These are phyloP conservation scores for Xerocomus brunneocitrinus DNA, from an alignment of 768 basidiomycete genomes.

Conservation along the genomic window DNA sequence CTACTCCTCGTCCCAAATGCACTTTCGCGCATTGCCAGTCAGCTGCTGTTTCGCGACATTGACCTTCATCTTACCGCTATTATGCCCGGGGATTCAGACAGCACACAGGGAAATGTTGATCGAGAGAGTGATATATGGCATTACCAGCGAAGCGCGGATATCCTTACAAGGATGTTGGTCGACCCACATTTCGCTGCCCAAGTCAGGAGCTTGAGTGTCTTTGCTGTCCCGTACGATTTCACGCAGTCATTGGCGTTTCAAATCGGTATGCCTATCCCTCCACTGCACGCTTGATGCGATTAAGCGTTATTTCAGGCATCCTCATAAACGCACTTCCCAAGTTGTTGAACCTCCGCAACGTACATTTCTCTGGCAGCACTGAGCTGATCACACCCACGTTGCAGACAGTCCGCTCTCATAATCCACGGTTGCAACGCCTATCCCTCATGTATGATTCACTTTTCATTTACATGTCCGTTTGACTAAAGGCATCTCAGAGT, in stretches of 20 bases:
- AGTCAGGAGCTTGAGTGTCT: slow-evolving; percentile 57
- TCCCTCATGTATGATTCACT: slow-evolving; percentile 45
- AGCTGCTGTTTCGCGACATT: slow-evolving; percentile 59
- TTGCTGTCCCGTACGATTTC: slow-evolving; percentile 45
- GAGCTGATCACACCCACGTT: slow-evolving; percentile 53
- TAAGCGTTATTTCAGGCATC: slow-evolving; percentile 44
- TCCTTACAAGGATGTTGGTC: slow-evolving; percentile 60
- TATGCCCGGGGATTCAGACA: slow-evolving; percentile 9
- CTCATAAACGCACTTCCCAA: slow-evolving; percentile 65
- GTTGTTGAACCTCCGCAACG: slow-evolving; percentile 52
- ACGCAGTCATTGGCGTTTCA: slow-evolving; percentile 58
- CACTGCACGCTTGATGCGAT: background rate
- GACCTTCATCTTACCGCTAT: slow-evolving; percentile 55
- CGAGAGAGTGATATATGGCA: slow-evolving; percentile 46
- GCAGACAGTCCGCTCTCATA: slow-evolving; percentile 46
- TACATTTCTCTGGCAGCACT: slow-evolving; percentile 53
- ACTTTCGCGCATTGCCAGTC: slow-evolving; percentile 66
- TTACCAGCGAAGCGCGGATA: slow-evolving; percentile 61
- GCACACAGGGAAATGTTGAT: slow-evolving; percentile 1
- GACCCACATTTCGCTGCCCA: slow-evolving; percentile 55
- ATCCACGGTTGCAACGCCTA: slow-evolving; percentile 51
- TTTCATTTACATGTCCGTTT: background rate
- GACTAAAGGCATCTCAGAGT: slow-evolving; percentile 13
- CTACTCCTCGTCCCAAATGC: slow-evolving; percentile 61
- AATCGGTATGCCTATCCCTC: slow-evolving; percentile 40